Percentiles rank a stretch among this genome's conserved stretches.
Conservation (phyloP, 192 early-diverging fungal genomes). For the Phlyctochytrium bullatum region DNA sequence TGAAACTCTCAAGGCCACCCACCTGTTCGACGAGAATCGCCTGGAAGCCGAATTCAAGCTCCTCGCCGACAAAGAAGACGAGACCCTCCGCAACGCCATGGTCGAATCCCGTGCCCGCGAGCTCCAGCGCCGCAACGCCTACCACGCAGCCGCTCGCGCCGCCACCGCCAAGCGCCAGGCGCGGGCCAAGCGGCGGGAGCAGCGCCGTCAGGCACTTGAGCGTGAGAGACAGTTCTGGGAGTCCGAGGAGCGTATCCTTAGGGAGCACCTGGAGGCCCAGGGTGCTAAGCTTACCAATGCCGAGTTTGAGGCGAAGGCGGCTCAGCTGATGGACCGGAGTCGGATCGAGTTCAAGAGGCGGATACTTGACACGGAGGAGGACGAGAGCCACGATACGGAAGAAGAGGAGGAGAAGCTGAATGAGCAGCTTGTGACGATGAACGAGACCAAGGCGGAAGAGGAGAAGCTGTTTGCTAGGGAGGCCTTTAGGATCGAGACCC, state of each 20-base stretch:
- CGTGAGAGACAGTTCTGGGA: slow-evolving; percentile 21
- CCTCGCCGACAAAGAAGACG: slow-evolving; percentile 8
- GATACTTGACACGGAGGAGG: not conserved
- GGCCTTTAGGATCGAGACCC: slow-evolving; percentile 3
- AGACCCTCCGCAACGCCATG: slow-evolving; percentile 3
- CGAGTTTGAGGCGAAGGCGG: slow-evolving; percentile 6
- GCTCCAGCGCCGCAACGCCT: not conserved
- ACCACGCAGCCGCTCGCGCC: not conserved
- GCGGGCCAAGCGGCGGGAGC: not conserved
- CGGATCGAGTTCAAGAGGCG: slow-evolving; percentile 5
- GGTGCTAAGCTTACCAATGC: not conserved
- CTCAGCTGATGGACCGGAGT: not conserved
- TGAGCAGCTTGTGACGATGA: not conserved
- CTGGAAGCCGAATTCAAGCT: slow-evolving; percentile 7
- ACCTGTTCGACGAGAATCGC: slow-evolving; percentile 2
- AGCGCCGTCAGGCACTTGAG: not conserved
- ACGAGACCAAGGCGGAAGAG: not conserved
- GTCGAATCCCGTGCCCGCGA: not conserved
- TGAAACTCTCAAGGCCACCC: slow-evolving; percentile 11
- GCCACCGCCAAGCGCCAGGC: slow-evolving; percentile 9
- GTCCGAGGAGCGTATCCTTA: slow-evolving; percentile 5
- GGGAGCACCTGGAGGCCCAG: slow-evolving; percentile 1
- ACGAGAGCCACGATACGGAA: not conserved
- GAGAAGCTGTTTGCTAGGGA: slow-evolving; percentile 7
- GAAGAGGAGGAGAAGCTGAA: not conserved